Evolutionary conservation across 2,329 filamentous ascomycete species (phyloP), one percentile per base, ranked within the genome.

Genomic region (Stagonosporopsis rhizophila): DNA sequence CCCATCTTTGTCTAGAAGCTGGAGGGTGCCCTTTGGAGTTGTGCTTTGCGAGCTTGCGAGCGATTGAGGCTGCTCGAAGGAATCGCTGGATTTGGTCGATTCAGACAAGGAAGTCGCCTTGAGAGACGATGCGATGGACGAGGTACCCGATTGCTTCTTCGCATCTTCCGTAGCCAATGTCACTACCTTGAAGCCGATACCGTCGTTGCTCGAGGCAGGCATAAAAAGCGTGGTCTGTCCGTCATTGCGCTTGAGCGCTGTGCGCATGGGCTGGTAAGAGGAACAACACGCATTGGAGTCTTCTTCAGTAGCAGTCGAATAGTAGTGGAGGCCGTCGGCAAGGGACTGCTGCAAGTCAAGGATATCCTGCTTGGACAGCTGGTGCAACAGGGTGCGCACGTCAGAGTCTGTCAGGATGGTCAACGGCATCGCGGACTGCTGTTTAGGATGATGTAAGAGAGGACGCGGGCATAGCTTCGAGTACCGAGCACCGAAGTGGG

Each of bases 171-270:
- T 77, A 28, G 79, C 72, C 14, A 87, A 71, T 9, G 85, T 87
- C 38, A 89, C 82, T 38, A 89, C 84, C 71, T 89, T 89, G 60
- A 89, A 83, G 6, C 87, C 87, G 17, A 87, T 78, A 2, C 83
- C 82, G 37, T 81, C 80, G 27, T 83, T 82, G 14, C 83, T 85
- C 35, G 81, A 86, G 12, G 86, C 86, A 2, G 88, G 87, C 85
- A 89, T 88, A 74, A 89, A 88, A 9, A 89, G 77, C 3, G 85
- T 88, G 1, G 83, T 86, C 28, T 82, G 81, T 3, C 86, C 86
- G 79, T 87, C 82, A 47, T 82, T 82, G 12, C 84, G 82, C 48
- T 83, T 84, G 48, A 89, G 81, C 2, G 82, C 79, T 1, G 85
- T 88, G 37, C 86, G 80, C 53, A 83, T 81, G 0, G 87, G 87